A percentile compares a stretch with the other conserved stretches of the same genome.
Evolutionary conservation across 805 yeast species (phyloP).

Genomic region (Hanseniaspora singularis): DNA sequence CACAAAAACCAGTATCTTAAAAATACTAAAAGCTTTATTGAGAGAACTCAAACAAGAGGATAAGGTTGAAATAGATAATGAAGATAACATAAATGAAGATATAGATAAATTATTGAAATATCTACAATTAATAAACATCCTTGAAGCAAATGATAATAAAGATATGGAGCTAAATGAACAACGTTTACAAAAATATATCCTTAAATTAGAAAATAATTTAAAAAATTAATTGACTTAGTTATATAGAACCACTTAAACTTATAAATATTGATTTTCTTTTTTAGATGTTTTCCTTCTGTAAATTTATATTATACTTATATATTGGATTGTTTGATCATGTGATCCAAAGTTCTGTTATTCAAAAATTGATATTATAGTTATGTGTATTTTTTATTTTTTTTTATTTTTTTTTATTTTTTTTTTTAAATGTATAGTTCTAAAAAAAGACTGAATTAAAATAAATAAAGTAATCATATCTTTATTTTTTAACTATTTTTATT

Average conservation of each 20-base stretch:
- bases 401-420: too few relatives aligned
- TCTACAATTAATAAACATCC: constrained; percentile 18
- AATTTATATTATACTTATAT: too few relatives aligned
- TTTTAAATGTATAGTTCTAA: too few relatives aligned
- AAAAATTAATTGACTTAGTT: constrained; percentile 2
- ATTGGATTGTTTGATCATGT: too few relatives aligned
- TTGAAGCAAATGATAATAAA: constrained; percentile 13
- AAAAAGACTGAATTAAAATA: too few relatives aligned
- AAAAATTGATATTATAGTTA: too few relatives aligned
- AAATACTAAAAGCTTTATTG: constrained; percentile 17
- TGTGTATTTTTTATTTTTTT: too few relatives aligned
- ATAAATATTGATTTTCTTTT: too few relatives aligned
- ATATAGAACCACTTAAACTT: not conserved
- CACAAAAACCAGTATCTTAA: constrained; percentile 13
- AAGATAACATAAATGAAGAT: constrained; percentile 14
- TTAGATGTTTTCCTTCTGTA: too few relatives aligned
- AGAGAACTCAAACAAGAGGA: constrained; percentile 11
- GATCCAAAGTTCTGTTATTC: too few relatives aligned
- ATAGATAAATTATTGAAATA: constrained; percentile 16
- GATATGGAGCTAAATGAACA: constrained; percentile 9
- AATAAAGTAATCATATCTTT: too few relatives aligned
- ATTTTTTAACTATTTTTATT: too few relatives aligned
- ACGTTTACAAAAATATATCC: constrained; percentile 18
- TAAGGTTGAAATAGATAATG: not conserved
- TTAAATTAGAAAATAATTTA: constrained; percentile 20